Conservation (phyloP, 768 basidiomycete genomes). For the Ramaria sp. region DNA sequence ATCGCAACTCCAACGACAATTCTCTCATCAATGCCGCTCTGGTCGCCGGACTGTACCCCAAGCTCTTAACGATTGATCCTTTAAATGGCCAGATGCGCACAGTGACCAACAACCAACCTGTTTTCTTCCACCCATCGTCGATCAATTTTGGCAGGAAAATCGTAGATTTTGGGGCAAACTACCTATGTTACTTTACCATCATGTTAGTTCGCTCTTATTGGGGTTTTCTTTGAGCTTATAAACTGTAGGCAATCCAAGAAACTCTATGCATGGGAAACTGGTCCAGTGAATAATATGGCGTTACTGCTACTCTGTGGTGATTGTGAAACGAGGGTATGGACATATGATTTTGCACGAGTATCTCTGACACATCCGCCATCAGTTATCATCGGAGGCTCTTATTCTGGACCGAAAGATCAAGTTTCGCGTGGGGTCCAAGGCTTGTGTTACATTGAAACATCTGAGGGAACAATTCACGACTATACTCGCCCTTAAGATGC, state of each 20-base stretch:
- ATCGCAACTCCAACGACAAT: slow-evolving; percentile 55
- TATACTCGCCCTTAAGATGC: slow-evolving; percentile 56
- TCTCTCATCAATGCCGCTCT: slow-evolving; percentile 71
- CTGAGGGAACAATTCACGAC: slow-evolving; percentile 53
- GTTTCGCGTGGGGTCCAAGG: slow-evolving; percentile 57
- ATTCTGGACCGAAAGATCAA: slow-evolving; percentile 80
- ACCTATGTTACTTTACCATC: slow-evolving; percentile 78
- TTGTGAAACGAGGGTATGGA: slow-evolving; percentile 68
- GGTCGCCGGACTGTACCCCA: slow-evolving; percentile 83
- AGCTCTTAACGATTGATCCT: slow-evolving; percentile 64
- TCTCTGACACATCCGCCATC: neutral
- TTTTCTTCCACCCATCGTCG: slow-evolving; percentile 82
- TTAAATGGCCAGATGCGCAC: slow-evolving; percentile 59
- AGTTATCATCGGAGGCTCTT: slow-evolving; percentile 65
- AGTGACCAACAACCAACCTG: slow-evolving; percentile 68
- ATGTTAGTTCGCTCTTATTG: slow-evolving; percentile 39
- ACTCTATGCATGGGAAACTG: slow-evolving; percentile 88
- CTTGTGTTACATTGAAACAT: slow-evolving; percentile 69
- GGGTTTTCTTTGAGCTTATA: slow-evolving; percentile 10
- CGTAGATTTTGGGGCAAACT: slow-evolving; percentile 59
- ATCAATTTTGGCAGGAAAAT: slow-evolving; percentile 71
- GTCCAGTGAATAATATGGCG: slow-evolving; percentile 76
- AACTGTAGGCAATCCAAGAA: slow-evolving; percentile 79
- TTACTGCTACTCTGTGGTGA: slow-evolving; percentile 84
- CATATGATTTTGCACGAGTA: neutral